Percentiles rank a stretch among this genome's conserved stretches.
These are phyloP conservation scores for Paramecium sexaurelia DNA, from an alignment of 73 alveolate genomes.

Conservation along the genomic window DNA sequence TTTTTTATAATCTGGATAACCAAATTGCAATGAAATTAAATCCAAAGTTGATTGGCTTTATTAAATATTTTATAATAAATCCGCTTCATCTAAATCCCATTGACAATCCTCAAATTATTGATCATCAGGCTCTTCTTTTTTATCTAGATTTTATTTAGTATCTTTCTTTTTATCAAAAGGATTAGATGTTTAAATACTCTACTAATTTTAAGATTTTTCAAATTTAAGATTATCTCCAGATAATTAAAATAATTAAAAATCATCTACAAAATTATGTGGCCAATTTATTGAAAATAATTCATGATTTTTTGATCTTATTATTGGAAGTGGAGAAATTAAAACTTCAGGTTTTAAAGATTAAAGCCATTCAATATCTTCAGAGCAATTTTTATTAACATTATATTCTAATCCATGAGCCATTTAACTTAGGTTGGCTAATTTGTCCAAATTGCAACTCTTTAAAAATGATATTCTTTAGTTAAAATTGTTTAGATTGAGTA, in stretches of 20 bases:
- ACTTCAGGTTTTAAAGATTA: background rate
- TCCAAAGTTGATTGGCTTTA: background rate
- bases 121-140: background rate
- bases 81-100: conserved; percentile 45
- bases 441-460: background rate
- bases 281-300: background rate
- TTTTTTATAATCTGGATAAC: conserved; percentile 50
- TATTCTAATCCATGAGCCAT: background rate
- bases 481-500: background rate
- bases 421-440: background rate
- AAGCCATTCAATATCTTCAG: conserved; percentile 21
- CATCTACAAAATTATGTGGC: conserved; percentile 51
- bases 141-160: background rate
- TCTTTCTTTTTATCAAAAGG: background rate
- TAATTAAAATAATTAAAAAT: background rate
- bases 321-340: background rate
- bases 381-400: background rate
- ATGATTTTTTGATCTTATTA: background rate
- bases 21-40: background rate
- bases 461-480: conserved; percentile 6
- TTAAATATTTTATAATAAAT: background rate
- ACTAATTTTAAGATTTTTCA: background rate
- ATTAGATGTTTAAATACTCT: too few relatives aligned
- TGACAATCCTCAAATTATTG: background rate
- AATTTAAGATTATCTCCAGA: background rate